Percentiles rank a stretch among this genome's conserved stretches.
Conservation (phyloP, 2,329 filamentous ascomycete species). For the Diplodia scrobiculata region DNA sequence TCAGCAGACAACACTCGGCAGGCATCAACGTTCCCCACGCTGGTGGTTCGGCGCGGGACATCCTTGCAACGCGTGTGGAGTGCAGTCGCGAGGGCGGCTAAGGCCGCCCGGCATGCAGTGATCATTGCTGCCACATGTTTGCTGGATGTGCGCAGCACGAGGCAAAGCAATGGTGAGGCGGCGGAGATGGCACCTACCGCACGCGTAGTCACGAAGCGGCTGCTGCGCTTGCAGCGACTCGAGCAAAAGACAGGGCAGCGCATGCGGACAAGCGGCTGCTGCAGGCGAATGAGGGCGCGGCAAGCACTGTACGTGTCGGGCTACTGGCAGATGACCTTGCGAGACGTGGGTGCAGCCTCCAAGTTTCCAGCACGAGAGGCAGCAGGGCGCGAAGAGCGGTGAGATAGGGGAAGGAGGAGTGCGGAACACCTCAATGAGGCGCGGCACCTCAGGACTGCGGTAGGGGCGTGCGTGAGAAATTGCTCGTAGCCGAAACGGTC, state of each 20-base stretch:
- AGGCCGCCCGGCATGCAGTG: conserved; percentile 24
- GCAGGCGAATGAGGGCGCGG: conserved; percentile 12
- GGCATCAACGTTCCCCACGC: neutral
- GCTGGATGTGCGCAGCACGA: neutral
- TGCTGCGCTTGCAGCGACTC: conserved; percentile 21
- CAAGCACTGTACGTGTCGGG: conserved; percentile 1
- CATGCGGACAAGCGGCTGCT: neutral
- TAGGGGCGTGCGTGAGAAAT: conserved; percentile 17
- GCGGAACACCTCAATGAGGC: conserved; percentile 2
- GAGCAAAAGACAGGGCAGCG: neutral
- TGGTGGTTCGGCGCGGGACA: neutral
- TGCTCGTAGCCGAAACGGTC: conserved; percentile 20
- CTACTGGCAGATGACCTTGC: conserved; percentile 26
- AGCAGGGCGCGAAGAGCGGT: conserved; percentile 22
- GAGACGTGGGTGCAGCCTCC: conserved; percentile 12
- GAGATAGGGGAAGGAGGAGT: conserved; percentile 20
- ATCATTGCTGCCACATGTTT: conserved; percentile 15
- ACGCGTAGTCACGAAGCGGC: conserved; percentile 3
- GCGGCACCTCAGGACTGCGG: neutral
- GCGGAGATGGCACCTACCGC: conserved; percentile 15
- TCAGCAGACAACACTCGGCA: conserved; percentile 16
- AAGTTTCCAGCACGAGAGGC: neutral
- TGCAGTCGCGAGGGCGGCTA: conserved; percentile 11
- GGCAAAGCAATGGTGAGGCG: neutral
- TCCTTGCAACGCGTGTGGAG: conserved; percentile 23